Percentiles rank a stretch among this genome's conserved stretches.
Evolutionary conservation across 2,329 filamentous ascomycete genomes (phyloP).

Genomic region (Trichophyton verrucosum): DNA sequence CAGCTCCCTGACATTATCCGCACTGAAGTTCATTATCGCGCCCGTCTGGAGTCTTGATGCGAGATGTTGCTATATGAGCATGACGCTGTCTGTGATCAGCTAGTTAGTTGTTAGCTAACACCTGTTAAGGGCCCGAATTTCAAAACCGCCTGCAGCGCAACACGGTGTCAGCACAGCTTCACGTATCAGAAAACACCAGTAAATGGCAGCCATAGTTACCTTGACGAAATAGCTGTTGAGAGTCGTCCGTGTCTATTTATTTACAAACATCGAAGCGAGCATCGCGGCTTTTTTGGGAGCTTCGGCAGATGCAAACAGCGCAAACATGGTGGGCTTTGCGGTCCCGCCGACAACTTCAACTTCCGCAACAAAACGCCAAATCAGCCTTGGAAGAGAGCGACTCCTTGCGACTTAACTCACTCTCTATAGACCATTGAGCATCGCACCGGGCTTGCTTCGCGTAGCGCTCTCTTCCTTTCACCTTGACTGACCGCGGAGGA

Average conservation of each 20-base stretch:
- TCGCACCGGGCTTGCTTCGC: background rate
- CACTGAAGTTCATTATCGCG: constrained; percentile 20
- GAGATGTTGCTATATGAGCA: background rate
- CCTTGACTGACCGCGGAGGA: background rate
- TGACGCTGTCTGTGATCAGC: background rate
- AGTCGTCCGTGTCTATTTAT: background rate
- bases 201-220: background rate
- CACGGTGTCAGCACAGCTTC: background rate
- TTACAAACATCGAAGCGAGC: background rate
- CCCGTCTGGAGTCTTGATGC: background rate
- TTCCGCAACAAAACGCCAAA: too few relatives aligned
- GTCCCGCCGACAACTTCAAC: too few relatives aligned
- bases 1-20: constrained; percentile 43
- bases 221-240: background rate
- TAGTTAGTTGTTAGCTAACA: too few relatives aligned
- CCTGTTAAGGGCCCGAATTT: background rate
- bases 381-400: background rate
- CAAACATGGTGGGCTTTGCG: constrained; percentile 17
- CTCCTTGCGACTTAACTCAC: background rate
- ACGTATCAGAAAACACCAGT: background rate
- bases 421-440: background rate
- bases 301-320: constrained; percentile 16
- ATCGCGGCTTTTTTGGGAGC: background rate
- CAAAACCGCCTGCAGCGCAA: background rate
- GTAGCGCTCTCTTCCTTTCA: background rate